Evolutionary conservation across 78 protist genomes (phyloP).

Genomic region (Pigoraptor vietnamica): DNA sequence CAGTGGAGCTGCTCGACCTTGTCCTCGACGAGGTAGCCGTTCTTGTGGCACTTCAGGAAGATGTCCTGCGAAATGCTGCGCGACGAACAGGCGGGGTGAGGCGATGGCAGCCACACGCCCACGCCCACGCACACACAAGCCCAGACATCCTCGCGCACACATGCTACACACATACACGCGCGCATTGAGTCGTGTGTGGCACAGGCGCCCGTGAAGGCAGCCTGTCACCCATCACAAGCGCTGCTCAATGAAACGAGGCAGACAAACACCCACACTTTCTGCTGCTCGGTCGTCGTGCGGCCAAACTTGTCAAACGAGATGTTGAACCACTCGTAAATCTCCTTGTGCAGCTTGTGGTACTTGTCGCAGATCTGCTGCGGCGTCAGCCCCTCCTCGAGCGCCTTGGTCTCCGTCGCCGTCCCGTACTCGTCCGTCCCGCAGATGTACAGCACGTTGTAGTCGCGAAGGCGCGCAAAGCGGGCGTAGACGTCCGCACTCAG

Average conservation of each 20-base stretch:
- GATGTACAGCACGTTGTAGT: slow-evolving; percentile 68
- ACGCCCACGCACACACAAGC: too few species aligned
- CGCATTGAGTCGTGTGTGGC: too few species aligned
- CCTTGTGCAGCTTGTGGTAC: slow-evolving; percentile 57
- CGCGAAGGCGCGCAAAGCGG: slow-evolving; percentile 49
- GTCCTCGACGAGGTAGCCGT: slow-evolving; percentile 26
- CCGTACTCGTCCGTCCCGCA: slow-evolving; percentile 92
- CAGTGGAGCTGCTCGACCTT: slow-evolving; percentile 5
- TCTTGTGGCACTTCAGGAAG: slow-evolving; percentile 37
- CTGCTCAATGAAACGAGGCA: not conserved
- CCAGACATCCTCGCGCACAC: too few species aligned
- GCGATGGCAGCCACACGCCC: not conserved
- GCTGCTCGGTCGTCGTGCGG: slow-evolving; percentile 67
- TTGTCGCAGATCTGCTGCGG: slow-evolving; percentile 78
- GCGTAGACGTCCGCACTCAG: slow-evolving; percentile 81
- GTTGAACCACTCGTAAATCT: slow-evolving; percentile 85
- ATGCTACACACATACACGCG: too few species aligned
- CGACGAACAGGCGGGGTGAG: not conserved
- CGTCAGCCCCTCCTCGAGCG: slow-evolving; percentile 58
- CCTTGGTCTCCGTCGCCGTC: slow-evolving; percentile 82
- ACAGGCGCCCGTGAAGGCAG: too few species aligned
- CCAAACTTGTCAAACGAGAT: slow-evolving; percentile 80
- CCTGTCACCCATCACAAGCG: not conserved
- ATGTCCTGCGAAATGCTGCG: slow-evolving; percentile 71
- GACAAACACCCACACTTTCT: slow-evolving; percentile 24